Conservation (phyloP, 768 basidiomycete genomes). For the Sporobolomyces pararoseus region DNA sequence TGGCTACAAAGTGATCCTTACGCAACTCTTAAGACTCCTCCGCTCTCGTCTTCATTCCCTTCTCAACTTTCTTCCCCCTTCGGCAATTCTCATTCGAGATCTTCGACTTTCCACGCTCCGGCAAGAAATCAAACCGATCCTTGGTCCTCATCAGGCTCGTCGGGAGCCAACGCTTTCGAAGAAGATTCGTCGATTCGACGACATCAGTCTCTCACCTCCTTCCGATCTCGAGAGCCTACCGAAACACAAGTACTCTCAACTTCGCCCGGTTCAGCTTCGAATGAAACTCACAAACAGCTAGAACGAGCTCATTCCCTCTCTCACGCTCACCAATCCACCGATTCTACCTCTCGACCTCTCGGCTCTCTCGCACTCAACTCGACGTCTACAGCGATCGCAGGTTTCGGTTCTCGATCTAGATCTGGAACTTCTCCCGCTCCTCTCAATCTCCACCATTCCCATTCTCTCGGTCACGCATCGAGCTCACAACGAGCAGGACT, state of each 20-base stretch:
- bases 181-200: slow-evolving; percentile 28
- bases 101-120: slow-evolving; percentile 9
- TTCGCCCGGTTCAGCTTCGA: slow-evolving; percentile 10
- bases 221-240: slow-evolving; percentile 18
- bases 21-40: slow-evolving; percentile 18
- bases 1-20: slow-evolving; percentile 27
- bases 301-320: neutral
- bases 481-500: neutral
- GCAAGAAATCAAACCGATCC: slow-evolving; percentile 25
- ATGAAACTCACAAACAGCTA: neutral
- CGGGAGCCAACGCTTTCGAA: neutral
- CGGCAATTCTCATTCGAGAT: slow-evolving; percentile 6
- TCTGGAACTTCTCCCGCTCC: slow-evolving; percentile 30
- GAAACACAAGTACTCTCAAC: slow-evolving; percentile 26
- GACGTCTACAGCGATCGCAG: neutral
- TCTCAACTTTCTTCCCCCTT: slow-evolving; percentile 33
- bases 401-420: slow-evolving; percentile 23
- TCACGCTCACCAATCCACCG: neutral
- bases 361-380: slow-evolving; percentile 3
- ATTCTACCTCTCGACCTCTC: neutral
- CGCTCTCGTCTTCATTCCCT: slow-evolving; percentile 25
- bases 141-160: slow-evolving; percentile 12
- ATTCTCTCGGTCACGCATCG: slow-evolving; percentile 24
- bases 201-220: slow-evolving; percentile 26
- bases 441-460: slow-evolving; percentile 27